Evolutionary conservation across 2,329 filamentous ascomycete species (phyloP), one percentile per base, ranked within the genome.

Genomic region (Aspergillus carbonarius): DNA sequence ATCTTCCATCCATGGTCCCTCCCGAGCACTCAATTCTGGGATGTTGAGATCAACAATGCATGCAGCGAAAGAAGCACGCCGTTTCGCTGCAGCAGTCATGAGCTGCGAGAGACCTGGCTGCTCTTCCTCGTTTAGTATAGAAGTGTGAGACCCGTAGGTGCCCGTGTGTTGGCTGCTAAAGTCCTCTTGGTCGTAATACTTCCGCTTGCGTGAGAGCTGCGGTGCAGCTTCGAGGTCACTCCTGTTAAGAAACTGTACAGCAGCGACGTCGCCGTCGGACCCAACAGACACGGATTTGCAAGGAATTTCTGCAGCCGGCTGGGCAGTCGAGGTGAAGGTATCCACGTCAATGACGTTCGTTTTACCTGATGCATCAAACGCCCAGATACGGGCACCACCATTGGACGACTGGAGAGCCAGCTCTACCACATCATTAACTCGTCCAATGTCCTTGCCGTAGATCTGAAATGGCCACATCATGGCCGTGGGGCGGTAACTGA

Each of bases 381-480:
- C 81, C 81, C 82, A 85, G n/a, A 85, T 72, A 0, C 76, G 73
- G 30, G 84, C 74, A 18, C 78, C 74, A 1, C 74, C 74, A 49
- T 67, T 30, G 65, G 75, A 50, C 62, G 74, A 61, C 74, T 82
- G 67, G 13, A 86, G 68, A 0, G 81, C 76, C 9, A 86, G 63
- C 61, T 85, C 83, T 23, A 82, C 81, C 3, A 84, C 65, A 7
- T 74, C 76, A 3, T 73, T 63, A 20, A 83, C 71, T 1, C 61
- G 74, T 0, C 78, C 82, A 51, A 86, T 78, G 60, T 79, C 70
- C 50, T 78, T 80, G 8, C 83, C 83, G 13, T 74, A 72, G 3
- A 85, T 73, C 53, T 75, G 74, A 9, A 84, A 69, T 3, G 82
- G 82, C 81, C 82, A 84, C 66, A 74, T 69, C 63, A 68, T 72